Evolutionary conservation across 1,284 basidiomycete genomes (phyloP), one percentile per base, ranked within the genome.

Genomic region (Ganoderma lingzhi): DNA sequence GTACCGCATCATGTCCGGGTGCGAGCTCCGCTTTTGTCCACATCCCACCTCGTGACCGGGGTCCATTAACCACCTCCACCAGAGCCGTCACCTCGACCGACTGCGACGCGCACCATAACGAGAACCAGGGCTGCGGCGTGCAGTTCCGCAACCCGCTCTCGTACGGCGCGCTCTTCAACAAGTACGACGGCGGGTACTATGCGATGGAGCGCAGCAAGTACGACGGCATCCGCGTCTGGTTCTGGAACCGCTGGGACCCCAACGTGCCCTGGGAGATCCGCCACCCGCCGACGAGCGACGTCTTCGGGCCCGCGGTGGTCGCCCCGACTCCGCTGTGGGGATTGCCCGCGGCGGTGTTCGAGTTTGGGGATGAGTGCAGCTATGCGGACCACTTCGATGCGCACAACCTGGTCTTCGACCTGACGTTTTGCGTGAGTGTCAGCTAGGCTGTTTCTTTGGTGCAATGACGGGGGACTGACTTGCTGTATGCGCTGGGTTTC

Each of bases 121-220:
- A 74, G 75, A 91, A 92, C 75, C 83, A 86, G 74, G 90, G 90
- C n/a, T 92, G 91, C 76, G 88, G 88, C 59, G 86, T 87, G 48
- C 76, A 78, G 23, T 85, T 88, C 73, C 78, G 74, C 19, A 79
- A 80, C 19, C 68, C 76, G 15, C 79, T 77, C n/a, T 84, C 87
- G 28, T 90, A 85, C 72, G 89, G 89, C 15, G 28, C 78, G 35
- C 74, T 72, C 30, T 87, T 90, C 80, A 91, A 91, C 77, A 65
- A 68, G 6, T 78, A 77, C 44, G 81, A 82, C 30, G 89, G 89
- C 28, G 89, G 89, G 6, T 87, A 81, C 78, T 88, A 82, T 71
- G 85, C 77, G 61, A 78, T 87, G 80, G 75, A 77, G 71, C 84
- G 83, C 66, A 79, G 79, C 19, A 68, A 71, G 23, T 42, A 55